Base-by-base conservation (phyloP, 805 yeast genomes). In the Yarrowia keelungensis region DNA sequence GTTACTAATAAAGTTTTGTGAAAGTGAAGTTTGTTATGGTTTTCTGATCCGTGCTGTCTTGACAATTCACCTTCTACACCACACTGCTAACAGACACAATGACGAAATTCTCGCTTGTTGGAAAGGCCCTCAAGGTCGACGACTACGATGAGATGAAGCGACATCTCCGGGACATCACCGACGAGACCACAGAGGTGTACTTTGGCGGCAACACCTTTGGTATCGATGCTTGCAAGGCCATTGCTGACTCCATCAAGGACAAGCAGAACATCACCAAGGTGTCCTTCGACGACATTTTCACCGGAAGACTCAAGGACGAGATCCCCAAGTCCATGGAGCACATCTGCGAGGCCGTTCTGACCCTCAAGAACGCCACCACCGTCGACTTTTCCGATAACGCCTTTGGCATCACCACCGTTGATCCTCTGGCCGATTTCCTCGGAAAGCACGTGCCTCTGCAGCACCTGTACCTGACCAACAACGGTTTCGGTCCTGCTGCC, bases 401-500 rank as follows among this genome's bases (percentile, higher is more conserved):
- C 0, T 89, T 94, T 77, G 99, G 99, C 12, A 88, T 95, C 76
- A 96, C 95, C 76, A 90, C 98, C 32, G 91, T 95, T 71, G 97
- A 89, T 69, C 96, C 95, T 9, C 83, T 95, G 69, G 97, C 95
- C 76, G 83, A 82, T 36, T 92, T 88, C 74, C 82, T 95, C 69
- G 81, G 90, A 12, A 83, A 88, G 73, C 97, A 94, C 43, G 84
- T 86, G 16, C 87, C 96, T 35, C 80, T 95, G 69, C 89, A 91
- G 79, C 97, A 95, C 77, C 84, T 95, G 78, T 88, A 91, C 72
- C 82, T 95, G 71, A 89, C 97, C 58, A 95, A 95, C 80, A 95
- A 95, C 78, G 99, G 99, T 69, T 89, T 95, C 87, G 99, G 99
- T 43, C 99, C 99, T 35, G 90, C 90, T 77, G 97, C 98, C 0